Evolutionary conservation across 495 filamentous ascomycete species (phyloP), one percentile per base, ranked within the genome.

Genomic region (Hyphodiscus hymeniophilus): DNA sequence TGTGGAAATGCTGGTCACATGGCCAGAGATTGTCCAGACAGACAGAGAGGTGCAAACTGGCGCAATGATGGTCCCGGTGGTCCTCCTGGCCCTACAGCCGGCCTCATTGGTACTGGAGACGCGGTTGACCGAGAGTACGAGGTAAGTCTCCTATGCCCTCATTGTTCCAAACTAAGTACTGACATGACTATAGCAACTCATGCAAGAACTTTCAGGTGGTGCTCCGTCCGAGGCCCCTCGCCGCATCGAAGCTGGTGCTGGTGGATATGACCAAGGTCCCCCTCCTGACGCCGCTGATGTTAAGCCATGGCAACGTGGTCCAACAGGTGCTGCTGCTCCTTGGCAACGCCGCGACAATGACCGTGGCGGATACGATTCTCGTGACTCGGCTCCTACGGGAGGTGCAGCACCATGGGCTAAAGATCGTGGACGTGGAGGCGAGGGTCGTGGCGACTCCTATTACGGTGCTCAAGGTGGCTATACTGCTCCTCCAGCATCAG

Each of bases 1-100:
- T 99, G 94, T 68, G 94, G 94, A 45, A 91, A 94, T 57, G 88
- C 88, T 48, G 88, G 88, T 1, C 88, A 95, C 59, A 90, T 95
- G 85, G 88, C 84, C 51, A 79, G 87, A 57, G 89, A 94, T 70
- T 99, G 92, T 72, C 87, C 89, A 18, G 89, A 97, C 60, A 50
- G 58, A 32, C 86, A 90, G 66, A 79, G 86, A 59, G 92, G 92
- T 61, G 79, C 79, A 22, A 88, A 87, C 62, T 96, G 87, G 88
- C 89, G 91, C 49, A 94, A 94, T 57, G 79, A 80, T 49, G 75
- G 72, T 34, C 69, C 75, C 46, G 53, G 51, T 45, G 66, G 62
- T 44, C 66, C 71, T 44, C 65, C 53, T 55, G 62, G 61, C 40
- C 39, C 49, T 47, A 68, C 80, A 62, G 78, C 79, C 62, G 76